Conservation (phyloP, 768 basidiomycete genomes). For the Crepidotus variabilis region DNA sequence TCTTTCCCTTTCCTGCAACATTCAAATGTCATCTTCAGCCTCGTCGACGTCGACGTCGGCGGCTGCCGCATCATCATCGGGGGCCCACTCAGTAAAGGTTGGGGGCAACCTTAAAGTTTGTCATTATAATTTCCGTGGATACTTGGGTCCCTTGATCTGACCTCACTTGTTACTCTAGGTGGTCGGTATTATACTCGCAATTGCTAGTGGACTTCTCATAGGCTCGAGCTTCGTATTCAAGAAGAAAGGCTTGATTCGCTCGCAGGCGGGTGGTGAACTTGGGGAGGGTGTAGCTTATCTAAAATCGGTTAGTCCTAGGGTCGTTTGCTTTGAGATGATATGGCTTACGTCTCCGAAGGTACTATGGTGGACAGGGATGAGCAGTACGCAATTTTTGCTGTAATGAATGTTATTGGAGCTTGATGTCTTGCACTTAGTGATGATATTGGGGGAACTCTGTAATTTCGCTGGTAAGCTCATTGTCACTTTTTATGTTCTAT, state of each 20-base stretch:
- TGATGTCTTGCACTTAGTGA: constrained; percentile 47
- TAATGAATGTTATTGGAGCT: not conserved
- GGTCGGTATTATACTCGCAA: constrained; percentile 74
- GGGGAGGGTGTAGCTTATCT: constrained; percentile 93
- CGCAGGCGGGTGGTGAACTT: constrained; percentile 74
- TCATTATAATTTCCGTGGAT: constrained; percentile 1
- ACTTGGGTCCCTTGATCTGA: not conserved
- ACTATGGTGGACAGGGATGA: constrained; percentile 96
- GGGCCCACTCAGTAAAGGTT: constrained; percentile 30
- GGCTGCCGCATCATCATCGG: constrained; percentile 38
- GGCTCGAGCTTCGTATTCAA: constrained; percentile 95
- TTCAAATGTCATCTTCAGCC: constrained; percentile 20
- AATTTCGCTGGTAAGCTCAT: constrained; percentile 68
- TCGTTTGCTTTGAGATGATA: constrained; percentile 4
- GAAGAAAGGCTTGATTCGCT: constrained; percentile 86
- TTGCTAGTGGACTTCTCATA: constrained; percentile 82
- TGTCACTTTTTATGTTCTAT: constrained; percentile 19
- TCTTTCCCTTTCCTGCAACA: not conserved
- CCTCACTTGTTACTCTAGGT: constrained; percentile 33
- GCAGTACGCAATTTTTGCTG: constrained; percentile 42
- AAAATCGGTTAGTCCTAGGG: constrained; percentile 67
- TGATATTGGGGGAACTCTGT: constrained; percentile 89
- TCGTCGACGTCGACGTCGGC: constrained; percentile 30
- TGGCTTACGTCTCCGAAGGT: constrained; percentile 35
- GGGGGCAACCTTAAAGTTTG: constrained; percentile 51